Evolutionary conservation across 805 yeast genomes (phyloP).

Genomic region (Ogataea paraovalis): DNA sequence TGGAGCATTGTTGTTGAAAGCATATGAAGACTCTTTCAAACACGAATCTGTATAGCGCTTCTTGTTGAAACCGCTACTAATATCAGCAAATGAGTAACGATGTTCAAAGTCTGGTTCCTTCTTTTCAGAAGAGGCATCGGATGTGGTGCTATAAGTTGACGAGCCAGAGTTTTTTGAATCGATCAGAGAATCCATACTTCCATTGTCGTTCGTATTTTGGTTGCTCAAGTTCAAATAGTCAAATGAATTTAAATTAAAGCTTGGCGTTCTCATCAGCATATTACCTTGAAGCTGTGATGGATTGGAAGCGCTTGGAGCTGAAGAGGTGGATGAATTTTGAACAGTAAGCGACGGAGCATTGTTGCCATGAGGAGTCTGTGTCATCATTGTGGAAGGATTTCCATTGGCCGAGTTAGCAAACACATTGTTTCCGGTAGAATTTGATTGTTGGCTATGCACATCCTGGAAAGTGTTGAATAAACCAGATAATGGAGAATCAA

Average conservation of each 20-base stretch:
- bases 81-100: constrained; percentile 19
- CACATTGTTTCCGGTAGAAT: neutral
- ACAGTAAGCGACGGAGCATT: neutral
- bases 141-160: neutral
- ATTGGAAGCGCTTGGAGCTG: neutral
- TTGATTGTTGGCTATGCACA: constrained; percentile 1
- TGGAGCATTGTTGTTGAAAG: constrained; percentile 7
- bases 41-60: constrained; percentile 5
- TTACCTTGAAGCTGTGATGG: neutral
- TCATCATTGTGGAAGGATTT: neutral
- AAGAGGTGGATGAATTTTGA: neutral
- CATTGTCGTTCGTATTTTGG: neutral
- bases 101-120: constrained; percentile 23
- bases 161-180: neutral
- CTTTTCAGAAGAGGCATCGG: constrained; percentile 1
- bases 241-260: constrained; percentile 8
- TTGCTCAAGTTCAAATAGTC: constrained; percentile 5
- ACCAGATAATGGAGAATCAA: constrained; percentile 21
- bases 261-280: constrained; percentile 12
- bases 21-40: constrained; percentile 9
- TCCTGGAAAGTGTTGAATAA: constrained; percentile 20
- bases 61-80: constrained; percentile 4
- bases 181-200: neutral
- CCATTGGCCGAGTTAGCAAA: neutral
- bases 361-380: neutral